These are phyloP conservation scores for Botrytis cinerea DNA, from an alignment of 2,329 filamentous ascomycete species.

Conservation along the genomic window DNA sequence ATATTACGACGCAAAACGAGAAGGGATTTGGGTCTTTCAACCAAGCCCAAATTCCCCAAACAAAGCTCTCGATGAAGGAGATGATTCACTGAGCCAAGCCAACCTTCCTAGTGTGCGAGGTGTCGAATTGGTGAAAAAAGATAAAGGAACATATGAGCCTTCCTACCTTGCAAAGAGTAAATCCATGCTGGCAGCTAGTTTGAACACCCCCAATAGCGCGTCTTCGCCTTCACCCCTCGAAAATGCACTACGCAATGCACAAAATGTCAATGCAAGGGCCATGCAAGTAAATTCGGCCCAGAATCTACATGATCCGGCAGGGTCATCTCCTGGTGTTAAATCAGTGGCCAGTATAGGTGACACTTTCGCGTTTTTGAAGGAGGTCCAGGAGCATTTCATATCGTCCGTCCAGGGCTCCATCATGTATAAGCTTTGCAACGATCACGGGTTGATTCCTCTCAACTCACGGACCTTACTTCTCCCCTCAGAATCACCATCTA, in stretches of 20 bases:
- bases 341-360: slow-evolving; percentile 27
- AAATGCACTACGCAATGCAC: slow-evolving; percentile 34
- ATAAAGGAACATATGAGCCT: slow-evolving; percentile 39
- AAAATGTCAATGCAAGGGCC: slow-evolving; percentile 37
- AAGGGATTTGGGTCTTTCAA: slow-evolving; percentile 40
- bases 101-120: slow-evolving; percentile 31
- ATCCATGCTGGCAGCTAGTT: slow-evolving; percentile 27
- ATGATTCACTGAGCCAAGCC: slow-evolving; percentile 20
- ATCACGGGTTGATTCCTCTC: slow-evolving; percentile 40
- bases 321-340: slow-evolving; percentile 35
- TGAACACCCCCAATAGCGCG: slow-evolving; percentile 34
- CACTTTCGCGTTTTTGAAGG: slow-evolving; percentile 31
- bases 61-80: slow-evolving; percentile 19
- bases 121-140: slow-evolving; percentile 32
- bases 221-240: slow-evolving; percentile 40
- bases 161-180: slow-evolving; percentile 36
- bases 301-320: slow-evolving; percentile 32
- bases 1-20: slow-evolving; percentile 35
- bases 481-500: slow-evolving; percentile 18
- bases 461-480: slow-evolving; percentile 42
- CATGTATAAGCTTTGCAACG: slow-evolving; percentile 40
- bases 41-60: slow-evolving; percentile 24
- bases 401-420: slow-evolving; percentile 41
- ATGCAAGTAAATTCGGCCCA: slow-evolving; percentile 32
- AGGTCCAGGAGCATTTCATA: slow-evolving; percentile 42